Base-by-base conservation (phyloP, 1,139 yeast genomes). In the Hansenula anomala region DNA sequence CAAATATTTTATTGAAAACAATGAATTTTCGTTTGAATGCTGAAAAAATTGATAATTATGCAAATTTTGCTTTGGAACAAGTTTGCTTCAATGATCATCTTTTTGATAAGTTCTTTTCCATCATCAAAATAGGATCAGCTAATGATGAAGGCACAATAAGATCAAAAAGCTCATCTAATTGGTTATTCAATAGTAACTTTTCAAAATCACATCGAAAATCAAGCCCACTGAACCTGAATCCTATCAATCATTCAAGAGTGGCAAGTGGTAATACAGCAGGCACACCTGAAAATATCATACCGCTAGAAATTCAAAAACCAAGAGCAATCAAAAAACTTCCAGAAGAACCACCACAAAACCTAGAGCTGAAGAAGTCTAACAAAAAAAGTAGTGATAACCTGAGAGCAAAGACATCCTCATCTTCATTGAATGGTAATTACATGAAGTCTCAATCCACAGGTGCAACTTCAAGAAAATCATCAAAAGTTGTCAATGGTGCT, bases 81-180 rank as follows among this genome's bases (percentile, higher is more conserved):
- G 22, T 43, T 9, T 47, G 50, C 33, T 41, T 44, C 28, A 47
- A 47, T 26, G 11, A 39, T 2, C 37, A 23, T 1, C 25, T 36
- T 16, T 28, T 45, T 12, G 31, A 26, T 16, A 30, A 25, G 10
- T 8, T 25, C 12, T n/a, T 30, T 3, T 26, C 34, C 13, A 8
- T 29, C 4, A 3, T 29, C 4, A 34, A n/a, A 22, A 4, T 34
- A 6, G 33, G 33, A 20, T 20, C 23, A 20, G 23, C 9, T 7
- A 20, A 20, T 9, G n/a, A n/a, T n/a, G n/a, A n/a, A n/a, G n/a
- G n/a, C n/a, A n/a, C n/a, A n/a, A n/a, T n/a, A n/a, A n/a, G n/a
- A n/a, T n/a, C n/a, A n/a, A n/a, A n/a, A n/a, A n/a, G n/a, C n/a
- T n/a, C n/a, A n/a, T n/a, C n/a, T n/a, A n/a, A n/a, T n/a, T n/a